Evolutionary conservation across 1,284 basidiomycete species (phyloP), one percentile per base, ranked within the genome.

Genomic region (Moesziomyces sp.): DNA sequence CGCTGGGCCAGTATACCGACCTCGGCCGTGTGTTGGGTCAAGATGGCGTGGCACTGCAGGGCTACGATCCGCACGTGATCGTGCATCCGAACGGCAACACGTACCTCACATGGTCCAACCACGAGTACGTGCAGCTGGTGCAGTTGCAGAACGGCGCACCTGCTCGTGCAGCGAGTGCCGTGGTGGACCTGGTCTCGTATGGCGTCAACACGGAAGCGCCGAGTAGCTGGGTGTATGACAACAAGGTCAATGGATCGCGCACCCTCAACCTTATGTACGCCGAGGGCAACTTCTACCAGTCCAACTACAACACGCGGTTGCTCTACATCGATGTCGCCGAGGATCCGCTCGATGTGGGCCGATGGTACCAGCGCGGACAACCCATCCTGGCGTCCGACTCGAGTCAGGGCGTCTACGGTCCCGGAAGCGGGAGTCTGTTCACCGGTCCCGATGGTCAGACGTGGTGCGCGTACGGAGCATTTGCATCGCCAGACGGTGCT

Each of bases 211-310:
- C 65, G 9, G 71, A 74, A 46, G 48, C 71, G 3, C 66, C 71
- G 14, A 58, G 56, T n/a, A 69, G 53, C 18, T 64, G 64, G 60
- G 55, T 73, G 52, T 66, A 56, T 30, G 52, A 49, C 10, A 73
- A 73, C 50, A 54, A 46, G 14, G 16, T 34, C 19, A 68, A 53
- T 44, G 52, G 69, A 24, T 61, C 59, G 14, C 51, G 51, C 0
- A 74, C 71, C 4, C 61, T 74, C 57, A 74, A 74, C 47, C 49
- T 74, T 16, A 60, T 64, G 57, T 74, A 69, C 45, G 66, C 65
- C 5, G 64, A 64, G 26, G 65, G 71, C 61, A 67, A 69, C 56
- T 74, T 46, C 49, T 59, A 63, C 48, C 56, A 64, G 47, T 60
- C 65, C 51, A 67, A 74, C 58, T 74, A 74, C 66, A 61, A 64